Percentiles rank a stretch among this genome's conserved stretches.
These are phyloP conservation scores for Helotiales sp. DNA, from an alignment of 2,329 filamentous ascomycete species.

Conservation along the genomic window DNA sequence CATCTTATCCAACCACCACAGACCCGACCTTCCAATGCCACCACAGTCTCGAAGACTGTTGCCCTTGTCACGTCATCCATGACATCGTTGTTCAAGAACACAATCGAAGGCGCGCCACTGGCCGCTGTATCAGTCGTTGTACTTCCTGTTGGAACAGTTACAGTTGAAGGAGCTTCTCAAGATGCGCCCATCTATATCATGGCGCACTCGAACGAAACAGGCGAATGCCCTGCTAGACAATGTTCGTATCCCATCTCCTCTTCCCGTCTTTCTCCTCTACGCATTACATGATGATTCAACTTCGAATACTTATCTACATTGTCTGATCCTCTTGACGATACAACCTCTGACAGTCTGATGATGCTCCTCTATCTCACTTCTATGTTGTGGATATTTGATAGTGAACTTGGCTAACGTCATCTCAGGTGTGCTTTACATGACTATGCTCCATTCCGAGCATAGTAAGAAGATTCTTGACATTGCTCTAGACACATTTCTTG, in stretches of 20 bases:
- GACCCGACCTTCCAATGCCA: not conserved
- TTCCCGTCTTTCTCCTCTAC: slow-evolving; percentile 15
- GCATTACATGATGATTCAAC: slow-evolving; percentile 77
- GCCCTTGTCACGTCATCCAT: slow-evolving; percentile 69
- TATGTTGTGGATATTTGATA: slow-evolving; percentile 5
- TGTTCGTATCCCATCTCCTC: slow-evolving; percentile 63
- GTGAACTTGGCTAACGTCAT: slow-evolving; percentile 24
- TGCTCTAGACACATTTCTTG: slow-evolving; percentile 45
- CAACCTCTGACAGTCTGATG: slow-evolving; percentile 88
- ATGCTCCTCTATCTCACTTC: slow-evolving; percentile 36
- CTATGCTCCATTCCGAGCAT: slow-evolving; percentile 21
- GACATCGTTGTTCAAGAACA: slow-evolving; percentile 64
- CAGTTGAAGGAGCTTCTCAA: slow-evolving; percentile 36
- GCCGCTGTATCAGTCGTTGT: slow-evolving; percentile 74
- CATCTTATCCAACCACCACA: slow-evolving; percentile 48
- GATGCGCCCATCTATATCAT: slow-evolving; percentile 57
- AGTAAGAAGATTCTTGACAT: slow-evolving; percentile 29
- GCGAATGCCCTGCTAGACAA: slow-evolving; percentile 86
- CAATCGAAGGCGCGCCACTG: slow-evolving; percentile 71
- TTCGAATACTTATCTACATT: slow-evolving; percentile 99
- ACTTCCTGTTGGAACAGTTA: slow-evolving; percentile 56
- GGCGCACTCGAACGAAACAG: slow-evolving; percentile 85
- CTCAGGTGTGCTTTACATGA: slow-evolving; percentile 38
- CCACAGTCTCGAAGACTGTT: slow-evolving; percentile 59
- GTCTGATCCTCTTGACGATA: slow-evolving; percentile 93